Base-by-base conservation (phyloP, 1,284 basidiomycete species). In the Anthracocystis panici-leucophaei region DNA sequence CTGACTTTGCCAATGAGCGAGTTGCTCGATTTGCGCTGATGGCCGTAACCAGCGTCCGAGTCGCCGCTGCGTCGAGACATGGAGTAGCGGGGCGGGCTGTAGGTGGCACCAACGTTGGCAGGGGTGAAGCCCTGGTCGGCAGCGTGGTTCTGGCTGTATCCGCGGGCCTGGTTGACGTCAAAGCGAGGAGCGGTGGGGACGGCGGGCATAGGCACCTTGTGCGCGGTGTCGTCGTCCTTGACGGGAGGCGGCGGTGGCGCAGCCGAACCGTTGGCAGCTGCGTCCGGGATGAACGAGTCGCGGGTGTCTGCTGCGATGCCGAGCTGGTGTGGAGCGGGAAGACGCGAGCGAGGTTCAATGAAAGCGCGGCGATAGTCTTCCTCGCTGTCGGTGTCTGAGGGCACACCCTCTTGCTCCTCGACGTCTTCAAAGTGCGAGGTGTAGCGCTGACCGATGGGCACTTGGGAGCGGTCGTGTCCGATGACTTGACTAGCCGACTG, bases 401-500 rank as follows among this genome's bases (percentile, higher is more conserved):
- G 72, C 16, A 61, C 53, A 31, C 74, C 66, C 8, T 76, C 75
- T 38, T 74, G 69, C 52, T 79, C 77, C 49, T 68, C 78, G 48
- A 79, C 75, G 71, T 78, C 69, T n/a, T 78, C 67, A 42, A 73
- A 81, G 38, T 76, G 74, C 42, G 74, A 76, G 18, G 74, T 68
- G 58, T 76, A 76, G 50, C 74, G 63, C 54, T 76, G 60, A 25
- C 68, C 68, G 29, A 76, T 54, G 16, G 74, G 74, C 1, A 72
- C 65, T 33, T 67, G 51, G 4, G 41, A 45, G 41, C 74, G 74
- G 31, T 75, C 73, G 60, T 73, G 62, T 18, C 75, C 62, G 60
- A 82, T 77, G 35, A 84, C 79, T 52, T 86, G 85, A 20, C 84
- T 85, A 3, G 85, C 85, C 16, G 84, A 85, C 57, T 86, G 84